Evolutionary conservation across 805 yeast genomes (phyloP), one percentile per base, ranked within the genome.

Genomic region (Candida ponderosae): DNA sequence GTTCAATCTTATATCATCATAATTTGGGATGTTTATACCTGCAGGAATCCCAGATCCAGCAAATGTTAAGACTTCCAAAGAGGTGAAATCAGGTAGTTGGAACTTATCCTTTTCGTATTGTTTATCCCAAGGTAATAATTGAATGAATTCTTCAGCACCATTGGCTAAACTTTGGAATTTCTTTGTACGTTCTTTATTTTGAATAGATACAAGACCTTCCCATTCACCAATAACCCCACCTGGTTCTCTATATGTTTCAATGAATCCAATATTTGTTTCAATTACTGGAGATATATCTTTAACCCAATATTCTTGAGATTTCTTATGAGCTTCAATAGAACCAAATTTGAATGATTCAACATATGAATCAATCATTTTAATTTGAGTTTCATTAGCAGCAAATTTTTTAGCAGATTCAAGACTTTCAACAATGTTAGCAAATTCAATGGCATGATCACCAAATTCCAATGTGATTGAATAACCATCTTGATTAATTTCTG

Each of bases 11-110:
- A 86, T 88, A 53, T 85, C 95, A 57, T 87, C 95, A 59, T 87
- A 87, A 61, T 87, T 87, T 42, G 96, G 96, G 45, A 87, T 83
- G 54, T 87, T 87, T 57, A 87, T 87, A 37, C 96, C 96, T 0
- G 95, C 95, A 14, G 96, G 96, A 36, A 84, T 77, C 33, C 95
- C 95, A 28, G 88, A 76, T 4, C 94, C 90, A 1, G 95, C 85
- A 66, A 87, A 86, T 1, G 95, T 82, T 52, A 87, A 66, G 4
- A 87, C 95, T 60, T 87, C 96, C 49, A 87, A 68, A 2, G 95
- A 84, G 5, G 95, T 85, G 62, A 87, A 87, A 60, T 87, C 96
- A 17, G 96, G 96, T 19, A 96, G 90, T 34, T 85, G 80, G 59
- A 87, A 87, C n/a, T 54, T 70, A 54, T 84, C 93, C 59, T 87